phyloP scores from a whole-genome alignment of 441 rosid species.

The Raphanus hybrid region DNA sequence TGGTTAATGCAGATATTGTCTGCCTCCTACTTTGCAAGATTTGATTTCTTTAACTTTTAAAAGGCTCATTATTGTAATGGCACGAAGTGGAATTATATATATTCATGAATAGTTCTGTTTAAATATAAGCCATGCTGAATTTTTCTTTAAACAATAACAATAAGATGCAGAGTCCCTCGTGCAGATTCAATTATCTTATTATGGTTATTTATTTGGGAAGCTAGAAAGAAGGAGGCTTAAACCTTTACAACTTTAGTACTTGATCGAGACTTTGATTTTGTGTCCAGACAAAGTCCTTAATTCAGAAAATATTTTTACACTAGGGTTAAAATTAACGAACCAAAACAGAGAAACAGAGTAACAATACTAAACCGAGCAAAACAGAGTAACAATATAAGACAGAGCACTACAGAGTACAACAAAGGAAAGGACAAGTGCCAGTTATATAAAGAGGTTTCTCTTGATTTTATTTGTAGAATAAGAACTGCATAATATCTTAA shows the following conservation, averaged over 20 bases:
- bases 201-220: conserved; percentile 12
- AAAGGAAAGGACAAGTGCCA: neutral
- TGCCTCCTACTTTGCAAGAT: conserved; percentile 23
- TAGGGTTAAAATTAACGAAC: neutral
- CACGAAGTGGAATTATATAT: conserved; percentile 4
- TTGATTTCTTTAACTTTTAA: neutral
- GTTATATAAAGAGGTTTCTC: neutral
- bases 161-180: neutral
- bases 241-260: neutral
- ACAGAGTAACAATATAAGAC: conserved; percentile 5
- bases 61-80: conserved; percentile 4
- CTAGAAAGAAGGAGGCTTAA: neutral
- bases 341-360: neutral
- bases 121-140: neutral
- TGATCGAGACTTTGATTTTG: neutral
- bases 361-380: neutral
- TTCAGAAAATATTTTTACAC: neutral
- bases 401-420: neutral
- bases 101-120: neutral
- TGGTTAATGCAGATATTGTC: conserved; percentile 21
- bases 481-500: neutral
- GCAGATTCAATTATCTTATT: neutral
- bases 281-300: neutral
- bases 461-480: neutral
- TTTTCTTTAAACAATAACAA: neutral